Percentiles rank a stretch among this genome's conserved stretches.
Evolutionary conservation across 202 grass and related monocot genomes (phyloP).

Genomic region (Cymbopogon flexuosus): DNA sequence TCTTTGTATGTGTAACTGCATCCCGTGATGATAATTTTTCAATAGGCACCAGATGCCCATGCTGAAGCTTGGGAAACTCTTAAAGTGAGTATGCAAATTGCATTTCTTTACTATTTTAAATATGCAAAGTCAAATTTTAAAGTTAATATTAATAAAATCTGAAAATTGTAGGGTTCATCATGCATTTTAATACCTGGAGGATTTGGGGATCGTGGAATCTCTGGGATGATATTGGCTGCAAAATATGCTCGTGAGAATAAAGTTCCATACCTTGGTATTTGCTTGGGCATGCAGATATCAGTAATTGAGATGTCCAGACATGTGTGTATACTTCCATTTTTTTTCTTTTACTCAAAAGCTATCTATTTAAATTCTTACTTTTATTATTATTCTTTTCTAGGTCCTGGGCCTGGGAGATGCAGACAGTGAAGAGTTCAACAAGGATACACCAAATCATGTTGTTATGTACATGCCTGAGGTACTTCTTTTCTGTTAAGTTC

Average conservation of each 20-base stretch:
- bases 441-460: conserved; percentile 47
- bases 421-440: conserved; percentile 91
- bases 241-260: conserved; percentile 97
- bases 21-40: conserved; percentile 13
- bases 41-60: conserved; percentile 74
- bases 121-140: conserved; percentile 7
- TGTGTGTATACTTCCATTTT: conserved; percentile 45
- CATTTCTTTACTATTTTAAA: conserved; percentile 9
- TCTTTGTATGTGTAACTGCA: conserved; percentile 23
- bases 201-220: conserved; percentile 90
- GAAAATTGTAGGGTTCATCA: conserved; percentile 58
- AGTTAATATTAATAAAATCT: conserved; percentile 10
- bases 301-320: conserved; percentile 92
- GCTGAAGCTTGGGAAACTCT: conserved; percentile 81
- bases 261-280: conserved; percentile 99
- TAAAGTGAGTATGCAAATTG: conserved; percentile 42
- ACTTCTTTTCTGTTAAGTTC: conserved; percentile 15
- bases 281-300: conserved; percentile 98
- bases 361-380: conserved; percentile 20
- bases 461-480: conserved; percentile 99
- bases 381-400: conserved; percentile 35
- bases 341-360: background rate
- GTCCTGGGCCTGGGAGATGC: conserved; percentile 66
- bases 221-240: conserved; percentile 91
- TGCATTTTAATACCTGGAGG: conserved; percentile 94